Conservation (phyloP, 208 protist species). For the Trypanosoma platydactyli region DNA sequence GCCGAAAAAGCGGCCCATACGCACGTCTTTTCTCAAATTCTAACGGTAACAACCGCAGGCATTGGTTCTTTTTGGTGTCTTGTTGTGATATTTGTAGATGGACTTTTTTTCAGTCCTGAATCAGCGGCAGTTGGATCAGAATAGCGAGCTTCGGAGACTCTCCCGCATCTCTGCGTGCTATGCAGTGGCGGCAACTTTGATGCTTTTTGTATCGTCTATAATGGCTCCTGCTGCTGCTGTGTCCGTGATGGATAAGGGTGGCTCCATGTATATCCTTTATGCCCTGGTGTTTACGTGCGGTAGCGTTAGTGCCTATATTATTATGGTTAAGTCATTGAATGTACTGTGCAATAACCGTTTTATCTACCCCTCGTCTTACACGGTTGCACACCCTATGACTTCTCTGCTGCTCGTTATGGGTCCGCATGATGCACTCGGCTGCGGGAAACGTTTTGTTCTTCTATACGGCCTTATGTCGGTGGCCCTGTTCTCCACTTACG, state of each 20-base stretch:
- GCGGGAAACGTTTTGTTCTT: slow-evolving; percentile 26
- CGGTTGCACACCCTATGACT: slow-evolving; percentile 2
- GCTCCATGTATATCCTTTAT: background rate
- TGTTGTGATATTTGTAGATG: slow-evolving; percentile 24
- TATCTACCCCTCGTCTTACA: slow-evolving; percentile 27
- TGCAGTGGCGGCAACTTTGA: slow-evolving; percentile 11
- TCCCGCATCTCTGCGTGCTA: slow-evolving; percentile 31
- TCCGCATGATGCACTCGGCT: slow-evolving; percentile 29
- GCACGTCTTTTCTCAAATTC: background rate
- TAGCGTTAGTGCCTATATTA: slow-evolving; percentile 15
- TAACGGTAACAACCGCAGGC: background rate
- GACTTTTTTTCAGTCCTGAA: slow-evolving; percentile 49
- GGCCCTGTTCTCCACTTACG: slow-evolving; percentile 17
- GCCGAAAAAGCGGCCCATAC: background rate
- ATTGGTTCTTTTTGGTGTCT: background rate
- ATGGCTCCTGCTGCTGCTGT: background rate
- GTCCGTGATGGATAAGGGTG: background rate
- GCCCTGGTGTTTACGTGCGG: slow-evolving; percentile 20
- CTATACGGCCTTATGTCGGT: slow-evolving; percentile 26
- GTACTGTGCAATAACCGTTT: slow-evolving; percentile 39
- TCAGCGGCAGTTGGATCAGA: slow-evolving; percentile 36
- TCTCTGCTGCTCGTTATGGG: slow-evolving; percentile 27
- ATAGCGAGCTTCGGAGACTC: slow-evolving; percentile 34
- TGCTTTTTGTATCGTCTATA: slow-evolving; percentile 19
- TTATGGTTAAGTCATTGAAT: slow-evolving; percentile 33